A percentile compares a stretch with the other conserved stretches of the same genome.
phyloP scores from a whole-genome alignment of 2,329 filamentous ascomycete genomes.

The Rosellinia necatrix region DNA sequence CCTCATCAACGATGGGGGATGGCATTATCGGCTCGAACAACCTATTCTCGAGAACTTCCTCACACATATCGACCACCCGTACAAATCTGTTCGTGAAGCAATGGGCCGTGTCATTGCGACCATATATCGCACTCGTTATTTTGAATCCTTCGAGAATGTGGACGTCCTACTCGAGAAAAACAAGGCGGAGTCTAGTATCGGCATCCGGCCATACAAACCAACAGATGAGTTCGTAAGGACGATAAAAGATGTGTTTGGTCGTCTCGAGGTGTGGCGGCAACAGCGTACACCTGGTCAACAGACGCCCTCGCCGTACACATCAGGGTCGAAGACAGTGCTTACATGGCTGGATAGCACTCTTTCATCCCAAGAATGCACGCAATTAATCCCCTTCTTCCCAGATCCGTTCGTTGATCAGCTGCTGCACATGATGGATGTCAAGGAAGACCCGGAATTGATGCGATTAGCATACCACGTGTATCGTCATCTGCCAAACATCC shows the following conservation, averaged over 20 bases:
- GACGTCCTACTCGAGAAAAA: slow-evolving; percentile 76
- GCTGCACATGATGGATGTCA: slow-evolving; percentile 99
- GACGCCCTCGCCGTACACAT: slow-evolving; percentile 91
- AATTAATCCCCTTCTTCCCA: slow-evolving; percentile 89
- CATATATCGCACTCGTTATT: slow-evolving; percentile 89
- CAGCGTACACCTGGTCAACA: slow-evolving; percentile 87
- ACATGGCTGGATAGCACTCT: slow-evolving; percentile 93
- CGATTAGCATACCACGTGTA: slow-evolving; percentile 95
- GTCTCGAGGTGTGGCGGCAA: slow-evolving; percentile 85
- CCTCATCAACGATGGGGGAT: slow-evolving; percentile 83
- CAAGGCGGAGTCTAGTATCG: slow-evolving; percentile 78
- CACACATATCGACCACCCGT: slow-evolving; percentile 90
- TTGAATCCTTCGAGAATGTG: slow-evolving; percentile 89
- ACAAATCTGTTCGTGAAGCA: slow-evolving; percentile 94
- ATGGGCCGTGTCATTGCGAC: slow-evolving; percentile 88
- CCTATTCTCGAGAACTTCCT: slow-evolving; percentile 90
- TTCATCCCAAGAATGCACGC: slow-evolving; percentile 89
- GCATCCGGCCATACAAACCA: slow-evolving; percentile 81
- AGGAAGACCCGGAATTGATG: slow-evolving; percentile 96
- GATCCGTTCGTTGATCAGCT: slow-evolving; percentile 88
- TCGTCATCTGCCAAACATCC: slow-evolving; percentile 92
- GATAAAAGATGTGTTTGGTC: slow-evolving; percentile 74
- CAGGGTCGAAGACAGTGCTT: slow-evolving; percentile 92
- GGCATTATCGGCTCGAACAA: slow-evolving; percentile 92
- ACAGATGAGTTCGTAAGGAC: slow-evolving; percentile 73